A percentile compares a stretch with the other conserved stretches of the same genome.
phyloP scores from a whole-genome alignment of 2,329 filamentous ascomycete genomes.

The Botrytis fragariae region DNA sequence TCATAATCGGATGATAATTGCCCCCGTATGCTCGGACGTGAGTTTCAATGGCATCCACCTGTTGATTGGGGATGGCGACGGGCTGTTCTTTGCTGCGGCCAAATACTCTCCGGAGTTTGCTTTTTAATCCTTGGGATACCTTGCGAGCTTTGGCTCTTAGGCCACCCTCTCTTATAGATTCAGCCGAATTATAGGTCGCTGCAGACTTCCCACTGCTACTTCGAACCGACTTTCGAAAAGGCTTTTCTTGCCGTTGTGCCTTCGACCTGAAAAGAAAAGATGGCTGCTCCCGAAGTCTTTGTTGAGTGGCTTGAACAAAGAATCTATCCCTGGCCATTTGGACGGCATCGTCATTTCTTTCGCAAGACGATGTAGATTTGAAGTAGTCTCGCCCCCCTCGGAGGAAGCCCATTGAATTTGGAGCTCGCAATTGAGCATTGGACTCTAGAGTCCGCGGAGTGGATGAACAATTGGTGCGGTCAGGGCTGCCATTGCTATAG shows the following conservation, averaged over 20 bases:
- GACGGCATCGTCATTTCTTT: conserved; percentile 40
- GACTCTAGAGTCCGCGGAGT: conserved; percentile 32
- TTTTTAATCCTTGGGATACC: conserved; percentile 60
- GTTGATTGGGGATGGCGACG: conserved; percentile 48
- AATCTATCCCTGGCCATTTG: conserved; percentile 42
- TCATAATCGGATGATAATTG: conserved; percentile 35
- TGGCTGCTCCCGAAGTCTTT: conserved; percentile 43
- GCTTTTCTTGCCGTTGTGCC: conserved; percentile 32
- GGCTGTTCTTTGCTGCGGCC: conserved; percentile 42
- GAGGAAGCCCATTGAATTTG: conserved; percentile 57
- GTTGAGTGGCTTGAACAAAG: conserved; percentile 39
- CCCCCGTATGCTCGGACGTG: conserved; percentile 33
- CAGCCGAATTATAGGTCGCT: conserved; percentile 30
- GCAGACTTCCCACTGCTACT: conserved; percentile 44
- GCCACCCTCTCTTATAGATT: conserved; percentile 37
- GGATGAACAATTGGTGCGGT: conserved; percentile 22
- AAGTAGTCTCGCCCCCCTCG: conserved; percentile 37
- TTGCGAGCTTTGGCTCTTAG: conserved; percentile 56
- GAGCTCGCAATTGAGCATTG: conserved; percentile 42
- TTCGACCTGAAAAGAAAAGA: conserved; percentile 47
- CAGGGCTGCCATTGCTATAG: conserved; percentile 36
- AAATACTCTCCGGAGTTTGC: conserved; percentile 59
- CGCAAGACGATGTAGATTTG: conserved; percentile 24
- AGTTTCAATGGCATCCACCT: conserved; percentile 46
- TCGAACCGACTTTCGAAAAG: conserved; percentile 51